A percentile compares a stretch with the other conserved stretches of the same genome.
Evolutionary conservation across 306 rosid species (phyloP).

Genomic region (Alnus glutinosa): DNA sequence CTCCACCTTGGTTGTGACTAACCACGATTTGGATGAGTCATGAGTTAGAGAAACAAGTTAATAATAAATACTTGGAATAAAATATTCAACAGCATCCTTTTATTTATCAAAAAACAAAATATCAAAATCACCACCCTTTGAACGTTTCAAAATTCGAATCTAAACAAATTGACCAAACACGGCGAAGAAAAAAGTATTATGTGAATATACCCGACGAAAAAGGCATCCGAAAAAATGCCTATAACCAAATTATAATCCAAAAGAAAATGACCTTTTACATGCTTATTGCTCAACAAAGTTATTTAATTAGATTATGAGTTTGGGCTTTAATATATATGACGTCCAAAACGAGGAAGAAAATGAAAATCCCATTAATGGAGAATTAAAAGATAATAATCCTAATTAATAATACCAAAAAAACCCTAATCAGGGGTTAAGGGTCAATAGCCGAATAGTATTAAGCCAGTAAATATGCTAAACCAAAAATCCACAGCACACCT

Average conservation of each 20-base stretch:
- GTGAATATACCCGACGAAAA: slow-evolving; percentile 11
- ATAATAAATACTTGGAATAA: no score
- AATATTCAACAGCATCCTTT: not conserved
- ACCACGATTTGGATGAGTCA: slow-evolving; percentile 6
- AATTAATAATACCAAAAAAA: slow-evolving; percentile 49
- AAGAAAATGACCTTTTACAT: slow-evolving; percentile 53
- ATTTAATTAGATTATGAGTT: slow-evolving; percentile 31
- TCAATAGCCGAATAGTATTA: slow-evolving; percentile 42
- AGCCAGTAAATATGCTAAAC: slow-evolving; percentile 21
- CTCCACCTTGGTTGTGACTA: slow-evolving; percentile 34
- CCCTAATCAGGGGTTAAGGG: slow-evolving; percentile 56
- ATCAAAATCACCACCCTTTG: not conserved
- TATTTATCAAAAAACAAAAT: not conserved
- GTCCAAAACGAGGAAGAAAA: slow-evolving; percentile 46
- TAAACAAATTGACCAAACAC: not conserved
- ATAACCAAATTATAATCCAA: slow-evolving; percentile 4
- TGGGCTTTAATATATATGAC: slow-evolving; percentile 36
- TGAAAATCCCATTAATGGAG: slow-evolving; percentile 45
- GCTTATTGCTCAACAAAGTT: slow-evolving; percentile 16
- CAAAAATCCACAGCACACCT: slow-evolving; percentile 34
- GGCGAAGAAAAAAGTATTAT: not conserved
- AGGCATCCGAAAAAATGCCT: slow-evolving; percentile 22
- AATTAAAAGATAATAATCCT: slow-evolving; percentile 49
- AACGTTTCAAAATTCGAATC: slow-evolving; percentile 11
- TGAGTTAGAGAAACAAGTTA: not conserved